Evolutionary conservation across 345 rosid species (phyloP), one percentile per base, ranked within the genome.

Genomic region (Linum tenue): DNA sequence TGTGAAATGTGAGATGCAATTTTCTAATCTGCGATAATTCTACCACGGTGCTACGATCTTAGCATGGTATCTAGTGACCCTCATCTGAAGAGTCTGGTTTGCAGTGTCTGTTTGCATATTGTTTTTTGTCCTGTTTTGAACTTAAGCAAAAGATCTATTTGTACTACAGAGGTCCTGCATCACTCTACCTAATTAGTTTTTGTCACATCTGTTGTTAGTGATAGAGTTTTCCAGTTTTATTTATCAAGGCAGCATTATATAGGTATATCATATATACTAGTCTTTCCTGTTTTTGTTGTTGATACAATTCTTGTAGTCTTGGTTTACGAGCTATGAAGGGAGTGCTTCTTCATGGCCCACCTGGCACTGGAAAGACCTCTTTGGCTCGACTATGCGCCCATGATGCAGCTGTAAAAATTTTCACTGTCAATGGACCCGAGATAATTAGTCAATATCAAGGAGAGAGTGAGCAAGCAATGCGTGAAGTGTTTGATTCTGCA

Each of bases 351-450:
- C 90, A 90, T 71, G 97, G 96, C 31, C 94, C 87, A 66, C 87
- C 94, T 64, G 98, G 97, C 69, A 92, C 95, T 1, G 97, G 98
- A 69, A 92, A 92, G 81, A 90, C 96, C 53, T 80, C 94, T 60
- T 78, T 92, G 84, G 97, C 89, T 71, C 83, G 9, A 62, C 67
- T 83, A 4, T 86, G 95, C 63, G 75, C 81, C 55, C 78, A 12
- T 53, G 85, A 87, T 69, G 77, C 82, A 60, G 88, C 94, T 69
- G 85, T 85, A 66, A 81, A 75, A 44, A 79, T 90, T 67, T 86
- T 88, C 74, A 74, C 80, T 50, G 77, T 89, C 58, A 92, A 83
- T 69, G 98, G 97, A 73, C 79, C 95, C 53, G 95, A 87, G 80
- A 76, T 85, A 60, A 69, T 88, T 31, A 74, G 86, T 69, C 82